A percentile compares a stretch with the other conserved stretches of the same genome.
phyloP scores from a whole-genome alignment of 805 yeast species.

The Tetrapisispora iriomotensis region DNA sequence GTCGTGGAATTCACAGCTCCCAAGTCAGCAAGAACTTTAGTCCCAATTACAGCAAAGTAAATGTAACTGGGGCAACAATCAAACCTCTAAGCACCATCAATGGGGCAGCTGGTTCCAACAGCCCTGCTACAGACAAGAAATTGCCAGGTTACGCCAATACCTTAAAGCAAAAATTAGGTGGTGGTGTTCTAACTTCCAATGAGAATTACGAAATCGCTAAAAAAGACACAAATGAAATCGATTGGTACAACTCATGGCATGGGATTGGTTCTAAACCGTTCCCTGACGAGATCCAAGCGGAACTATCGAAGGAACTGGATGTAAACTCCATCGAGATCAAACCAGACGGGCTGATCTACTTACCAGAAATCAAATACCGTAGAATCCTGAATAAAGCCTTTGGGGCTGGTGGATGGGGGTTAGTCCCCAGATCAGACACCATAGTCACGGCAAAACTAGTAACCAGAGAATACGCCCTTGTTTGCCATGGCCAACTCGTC shows the following conservation, averaged over 20 bases:
- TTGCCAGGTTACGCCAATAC: slow-evolving; percentile 7
- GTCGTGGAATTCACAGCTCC: neutral
- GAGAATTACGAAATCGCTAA: neutral
- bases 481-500: slow-evolving; percentile 81
- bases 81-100: no score
- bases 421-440: slow-evolving; percentile 87
- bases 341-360: slow-evolving; percentile 85
- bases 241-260: slow-evolving; percentile 83
- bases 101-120: neutral
- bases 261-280: slow-evolving; percentile 83
- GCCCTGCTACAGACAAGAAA: neutral
- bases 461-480: slow-evolving; percentile 82
- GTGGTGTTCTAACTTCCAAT: slow-evolving; percentile 6
- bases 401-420: slow-evolving; percentile 99
- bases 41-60: no score
- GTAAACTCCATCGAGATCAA: slow-evolving; percentile 80
- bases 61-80: no score
- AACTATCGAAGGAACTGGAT: slow-evolving; percentile 53
- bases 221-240: slow-evolving; percentile 18
- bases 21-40: no score
- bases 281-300: slow-evolving; percentile 44
- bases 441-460: slow-evolving; percentile 62
- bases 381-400: slow-evolving; percentile 81
- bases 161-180: slow-evolving; percentile 11
- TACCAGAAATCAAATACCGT: slow-evolving; percentile 94